Conservation (phyloP, 495 filamentous ascomycete species). For the Cryomyces minteri region DNA sequence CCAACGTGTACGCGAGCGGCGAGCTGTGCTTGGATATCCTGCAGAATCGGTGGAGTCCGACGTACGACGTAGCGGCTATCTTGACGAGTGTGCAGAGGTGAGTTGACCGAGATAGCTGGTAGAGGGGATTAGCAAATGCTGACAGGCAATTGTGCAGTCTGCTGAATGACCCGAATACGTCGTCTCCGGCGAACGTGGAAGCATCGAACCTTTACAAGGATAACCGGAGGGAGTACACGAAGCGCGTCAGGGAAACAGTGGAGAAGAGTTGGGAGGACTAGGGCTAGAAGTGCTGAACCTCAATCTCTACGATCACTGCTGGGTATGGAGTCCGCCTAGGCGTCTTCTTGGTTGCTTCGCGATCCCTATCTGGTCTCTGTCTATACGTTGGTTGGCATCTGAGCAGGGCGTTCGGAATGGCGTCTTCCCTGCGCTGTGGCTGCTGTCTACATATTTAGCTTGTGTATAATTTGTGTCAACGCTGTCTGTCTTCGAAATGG, state of each 20-base stretch:
- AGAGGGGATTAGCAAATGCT: constrained; percentile 3
- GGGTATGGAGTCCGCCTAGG: too few species aligned
- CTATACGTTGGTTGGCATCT: too few species aligned
- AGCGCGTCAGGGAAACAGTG: constrained; percentile 87
- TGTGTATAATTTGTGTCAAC: too few species aligned
- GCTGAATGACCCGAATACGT: constrained; percentile 96
- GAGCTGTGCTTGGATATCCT: constrained; percentile 95
- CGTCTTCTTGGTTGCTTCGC: too few species aligned
- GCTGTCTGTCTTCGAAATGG: too few species aligned
- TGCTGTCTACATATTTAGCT: too few species aligned
- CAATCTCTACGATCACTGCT: too few species aligned
- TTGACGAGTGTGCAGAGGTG: constrained; percentile 97
- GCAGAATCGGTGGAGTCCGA: constrained; percentile 97
- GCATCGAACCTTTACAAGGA: constrained; percentile 98
- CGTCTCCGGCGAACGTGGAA: constrained; percentile 93
- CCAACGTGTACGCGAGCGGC: constrained; percentile 92
- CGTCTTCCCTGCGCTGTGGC: too few species aligned
- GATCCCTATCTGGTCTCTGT: too few species aligned
- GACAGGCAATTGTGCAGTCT: constrained; percentile 33
- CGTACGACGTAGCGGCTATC: constrained; percentile 94
- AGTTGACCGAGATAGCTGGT: constrained; percentile 1
- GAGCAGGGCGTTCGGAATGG: too few species aligned
- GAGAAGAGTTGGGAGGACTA: constrained; percentile 94
- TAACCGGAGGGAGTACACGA: constrained; percentile 88
- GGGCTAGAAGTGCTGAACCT: not conserved